These are phyloP conservation scores for Neopestalotiopsis sp. DNA, from an alignment of 2,329 filamentous ascomycete species.

Conservation along the genomic window DNA sequence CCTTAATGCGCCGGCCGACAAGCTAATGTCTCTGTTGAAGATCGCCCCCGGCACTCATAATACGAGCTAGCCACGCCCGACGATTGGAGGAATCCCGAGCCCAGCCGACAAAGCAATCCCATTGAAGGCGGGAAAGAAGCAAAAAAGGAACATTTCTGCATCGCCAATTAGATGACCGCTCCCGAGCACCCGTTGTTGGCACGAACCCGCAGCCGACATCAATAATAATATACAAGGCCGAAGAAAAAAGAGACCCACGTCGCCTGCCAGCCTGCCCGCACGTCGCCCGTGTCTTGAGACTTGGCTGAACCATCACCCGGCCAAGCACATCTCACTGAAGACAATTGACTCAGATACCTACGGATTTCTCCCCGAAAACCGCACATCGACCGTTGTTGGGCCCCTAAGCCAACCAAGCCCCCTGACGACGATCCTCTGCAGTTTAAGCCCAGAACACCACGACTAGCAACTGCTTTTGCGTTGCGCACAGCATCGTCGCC, in stretches of 20 bases:
- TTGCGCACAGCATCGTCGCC: not conserved
- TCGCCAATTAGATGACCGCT: slow-evolving; percentile 10
- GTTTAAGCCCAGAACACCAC: not conserved
- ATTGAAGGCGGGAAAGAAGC: slow-evolving; percentile 1
- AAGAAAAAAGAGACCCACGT: not conserved
- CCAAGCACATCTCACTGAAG: slow-evolving; percentile 2
- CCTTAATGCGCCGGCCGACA: not conserved
- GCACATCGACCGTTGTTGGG: slow-evolving; percentile 1
- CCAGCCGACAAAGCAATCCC: slow-evolving; percentile 1
- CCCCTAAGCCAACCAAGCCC: not conserved
- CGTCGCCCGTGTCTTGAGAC: not conserved
- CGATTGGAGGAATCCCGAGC: slow-evolving; percentile 1
- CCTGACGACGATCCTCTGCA: not conserved
- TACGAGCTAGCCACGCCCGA: not conserved
- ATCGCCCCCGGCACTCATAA: not conserved
- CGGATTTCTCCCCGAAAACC: not conserved
- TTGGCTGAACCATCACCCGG: not conserved
- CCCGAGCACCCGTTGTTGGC: not conserved
- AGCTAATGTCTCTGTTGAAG: not conserved
- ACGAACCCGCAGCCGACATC: not conserved
- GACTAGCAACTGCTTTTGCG: not conserved
- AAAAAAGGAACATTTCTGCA: slow-evolving; percentile 1
- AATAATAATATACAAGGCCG: not conserved
- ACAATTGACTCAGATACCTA: not conserved
- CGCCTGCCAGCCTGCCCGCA: not conserved